Percentiles rank a stretch among this genome's conserved stretches.
phyloP scores from a whole-genome alignment of 2,329 filamentous ascomycete species.

The Orbilia brochopaga region DNA sequence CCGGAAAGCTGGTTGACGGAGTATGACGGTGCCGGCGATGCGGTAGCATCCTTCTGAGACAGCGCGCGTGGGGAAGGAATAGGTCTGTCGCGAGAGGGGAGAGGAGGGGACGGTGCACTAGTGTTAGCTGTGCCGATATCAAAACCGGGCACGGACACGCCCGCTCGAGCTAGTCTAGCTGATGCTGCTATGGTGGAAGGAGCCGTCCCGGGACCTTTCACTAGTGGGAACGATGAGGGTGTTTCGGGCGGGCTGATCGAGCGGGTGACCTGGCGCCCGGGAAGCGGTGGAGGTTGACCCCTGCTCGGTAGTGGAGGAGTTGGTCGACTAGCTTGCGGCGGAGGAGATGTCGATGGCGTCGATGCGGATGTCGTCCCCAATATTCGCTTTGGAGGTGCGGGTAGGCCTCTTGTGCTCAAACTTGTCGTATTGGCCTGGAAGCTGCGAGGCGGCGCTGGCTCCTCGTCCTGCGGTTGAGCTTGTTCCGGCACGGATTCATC shows the following conservation, averaged over 20 bases:
- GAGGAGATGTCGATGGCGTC: constrained; percentile 33
- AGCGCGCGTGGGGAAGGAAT: constrained; percentile 51
- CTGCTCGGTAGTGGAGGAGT: constrained; percentile 38
- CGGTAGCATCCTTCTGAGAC: constrained; percentile 35
- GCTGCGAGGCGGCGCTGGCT: constrained; percentile 66
- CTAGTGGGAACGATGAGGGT: constrained; percentile 54
- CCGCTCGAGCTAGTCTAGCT: constrained; percentile 72
- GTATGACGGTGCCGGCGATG: constrained; percentile 63
- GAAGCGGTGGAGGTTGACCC: constrained; percentile 56
- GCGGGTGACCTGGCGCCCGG: constrained; percentile 54
- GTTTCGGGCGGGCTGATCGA: constrained; percentile 54
- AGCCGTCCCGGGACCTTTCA: constrained; percentile 53
- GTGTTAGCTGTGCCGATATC: constrained; percentile 67
- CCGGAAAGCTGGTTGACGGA: constrained; percentile 69
- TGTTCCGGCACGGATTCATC: constrained; percentile 56
- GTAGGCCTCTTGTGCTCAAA: constrained; percentile 70
- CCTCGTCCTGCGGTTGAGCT: constrained; percentile 56
- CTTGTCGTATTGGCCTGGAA: constrained; percentile 75
- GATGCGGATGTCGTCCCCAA: constrained; percentile 52
- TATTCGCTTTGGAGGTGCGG: constrained; percentile 69
- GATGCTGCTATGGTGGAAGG: constrained; percentile 62
- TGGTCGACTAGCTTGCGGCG: constrained; percentile 52
- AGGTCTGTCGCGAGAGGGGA: constrained; percentile 54
- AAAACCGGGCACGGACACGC: constrained; percentile 77
- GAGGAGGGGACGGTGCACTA: constrained; percentile 56